Evolutionary conservation across 1,284 basidiomycete species (phyloP).

Genomic region (Neotropicomus parvogracilis): DNA sequence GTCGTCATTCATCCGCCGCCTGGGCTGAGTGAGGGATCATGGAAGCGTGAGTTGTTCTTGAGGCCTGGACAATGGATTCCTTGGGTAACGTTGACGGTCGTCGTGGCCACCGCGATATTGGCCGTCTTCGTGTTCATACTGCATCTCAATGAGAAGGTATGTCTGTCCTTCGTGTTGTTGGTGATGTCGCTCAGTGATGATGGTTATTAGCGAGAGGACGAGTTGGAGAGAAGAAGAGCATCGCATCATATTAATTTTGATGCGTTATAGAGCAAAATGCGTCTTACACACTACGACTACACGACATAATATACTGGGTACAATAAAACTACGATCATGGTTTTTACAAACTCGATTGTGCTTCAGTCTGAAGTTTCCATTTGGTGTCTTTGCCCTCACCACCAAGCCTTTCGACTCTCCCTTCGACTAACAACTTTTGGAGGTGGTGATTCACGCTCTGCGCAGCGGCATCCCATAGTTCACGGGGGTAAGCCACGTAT

Average conservation of each 20-base stretch:
- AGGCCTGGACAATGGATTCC: constrained; percentile 97
- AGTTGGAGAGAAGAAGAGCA: constrained; percentile 79
- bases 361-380: constrained; percentile 33
- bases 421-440: constrained; percentile 68
- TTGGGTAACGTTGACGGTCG: constrained; percentile 87
- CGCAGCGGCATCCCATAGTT: constrained; percentile 72
- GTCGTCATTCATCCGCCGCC: constrained; percentile 88
- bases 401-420: constrained; percentile 46
- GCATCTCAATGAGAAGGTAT: constrained; percentile 88
- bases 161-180: constrained; percentile 17
- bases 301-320: constrained; percentile 3
- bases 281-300: constrained; percentile 21
- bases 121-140: constrained; percentile 83
- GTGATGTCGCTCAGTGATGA: constrained; percentile 7
- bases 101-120: constrained; percentile 71
- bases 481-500: constrained; percentile 69
- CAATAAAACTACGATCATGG: neutral
- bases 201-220: constrained; percentile 75
- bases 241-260: constrained; percentile 98
- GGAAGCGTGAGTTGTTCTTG: constrained; percentile 90
- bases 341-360: constrained; percentile 1
- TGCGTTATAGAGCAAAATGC: constrained; percentile 56
- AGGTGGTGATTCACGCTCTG: constrained; percentile 71
- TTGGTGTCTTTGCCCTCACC: constrained; percentile 45
- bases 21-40: constrained; percentile 47